A percentile compares a stretch with the other conserved stretches of the same genome.
phyloP scores from a whole-genome alignment of 2,329 filamentous ascomycete species.

The Daldinia sp. region DNA sequence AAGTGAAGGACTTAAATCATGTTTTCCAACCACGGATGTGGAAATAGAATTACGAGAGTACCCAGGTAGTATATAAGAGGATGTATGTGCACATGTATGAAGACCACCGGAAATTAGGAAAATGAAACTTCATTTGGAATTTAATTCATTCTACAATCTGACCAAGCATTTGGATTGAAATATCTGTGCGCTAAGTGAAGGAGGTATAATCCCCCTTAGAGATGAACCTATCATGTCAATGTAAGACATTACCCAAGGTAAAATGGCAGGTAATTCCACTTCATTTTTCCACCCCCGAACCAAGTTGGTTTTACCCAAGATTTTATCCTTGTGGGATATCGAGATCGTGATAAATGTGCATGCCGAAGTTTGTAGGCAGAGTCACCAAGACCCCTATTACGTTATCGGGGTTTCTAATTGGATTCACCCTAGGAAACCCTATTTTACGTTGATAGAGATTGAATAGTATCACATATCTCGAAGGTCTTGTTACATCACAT shows the following conservation, averaged over 20 bases:
- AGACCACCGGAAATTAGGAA: neutral
- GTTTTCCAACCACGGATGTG: no score
- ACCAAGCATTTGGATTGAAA: neutral
- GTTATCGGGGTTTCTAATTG: neutral
- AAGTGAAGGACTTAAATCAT: neutral
- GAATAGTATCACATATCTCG: no score
- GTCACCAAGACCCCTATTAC: neutral
- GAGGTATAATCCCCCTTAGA: neutral
- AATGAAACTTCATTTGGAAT: neutral
- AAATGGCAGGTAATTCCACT: slow-evolving; percentile 1
- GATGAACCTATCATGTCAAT: neutral
- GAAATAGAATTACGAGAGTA: neutral
- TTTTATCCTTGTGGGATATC: neutral
- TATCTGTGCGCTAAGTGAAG: neutral
- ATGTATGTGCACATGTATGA: neutral
- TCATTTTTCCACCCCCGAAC: neutral
- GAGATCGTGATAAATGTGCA: neutral
- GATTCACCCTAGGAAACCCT: no score
- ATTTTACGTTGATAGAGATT: no score
- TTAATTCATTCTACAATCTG: neutral
- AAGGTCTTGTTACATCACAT: neutral
- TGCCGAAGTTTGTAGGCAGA: no score
- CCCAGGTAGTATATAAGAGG: neutral
- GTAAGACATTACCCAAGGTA: neutral
- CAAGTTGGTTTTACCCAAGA: neutral